Evolutionary conservation across 2,329 filamentous ascomycete genomes (phyloP).

Genomic region (Xylariaceae sp.): DNA sequence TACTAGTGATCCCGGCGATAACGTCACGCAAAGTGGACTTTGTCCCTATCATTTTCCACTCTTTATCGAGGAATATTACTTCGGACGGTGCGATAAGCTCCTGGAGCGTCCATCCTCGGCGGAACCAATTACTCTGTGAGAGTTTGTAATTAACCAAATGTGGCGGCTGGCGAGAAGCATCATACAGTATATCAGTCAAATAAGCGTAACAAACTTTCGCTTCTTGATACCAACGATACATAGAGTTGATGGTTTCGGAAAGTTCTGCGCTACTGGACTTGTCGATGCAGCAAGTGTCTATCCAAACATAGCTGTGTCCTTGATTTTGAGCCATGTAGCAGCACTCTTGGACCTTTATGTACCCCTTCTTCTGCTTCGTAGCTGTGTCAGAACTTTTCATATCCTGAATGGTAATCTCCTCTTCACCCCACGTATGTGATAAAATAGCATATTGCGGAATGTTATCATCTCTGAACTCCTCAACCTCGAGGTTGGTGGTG

Average conservation of each 20-base stretch:
- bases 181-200: neutral
- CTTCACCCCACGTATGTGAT: too few species aligned
- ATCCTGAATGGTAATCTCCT: too few species aligned
- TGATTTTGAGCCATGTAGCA: neutral
- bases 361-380: neutral
- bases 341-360: neutral
- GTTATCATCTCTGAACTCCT: too few species aligned
- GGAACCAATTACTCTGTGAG: neutral
- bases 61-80: neutral
- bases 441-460: too few species aligned
- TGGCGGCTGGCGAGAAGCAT: too few species aligned
- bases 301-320: neutral
- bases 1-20: neutral
- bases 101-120: neutral
- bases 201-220: neutral
- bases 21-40: neutral
- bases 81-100: neutral
- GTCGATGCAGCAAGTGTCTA: neutral
- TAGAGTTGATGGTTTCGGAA: neutral
- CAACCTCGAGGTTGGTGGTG: too few species aligned
- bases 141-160: too few species aligned
- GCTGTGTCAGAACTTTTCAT: too few species aligned
- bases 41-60: neutral
- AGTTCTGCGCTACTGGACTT: neutral
- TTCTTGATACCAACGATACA: neutral